Base-by-base conservation (phyloP, 1,139 yeast species). In the Zygosaccharomyces sapae region DNA sequence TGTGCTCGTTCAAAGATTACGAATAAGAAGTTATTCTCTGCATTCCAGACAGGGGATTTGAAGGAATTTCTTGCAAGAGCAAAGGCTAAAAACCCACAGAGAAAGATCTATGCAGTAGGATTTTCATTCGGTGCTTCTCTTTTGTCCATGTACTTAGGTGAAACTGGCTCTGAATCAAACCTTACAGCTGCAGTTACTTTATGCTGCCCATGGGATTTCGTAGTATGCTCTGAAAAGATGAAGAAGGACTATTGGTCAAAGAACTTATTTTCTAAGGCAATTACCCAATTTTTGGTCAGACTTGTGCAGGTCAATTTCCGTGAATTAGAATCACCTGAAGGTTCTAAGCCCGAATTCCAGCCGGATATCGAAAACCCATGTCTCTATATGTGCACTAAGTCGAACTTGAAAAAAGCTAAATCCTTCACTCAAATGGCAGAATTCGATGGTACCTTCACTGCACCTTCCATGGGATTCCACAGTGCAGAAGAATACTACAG, bases 131-230 rank as follows among this genome's bases (percentile, higher is more conserved):
- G 97, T n/a, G 92, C 88, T 1, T 79, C 86, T 6, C 8, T 22
- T 5, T 4, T 22, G 8, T 22, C 25, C 25, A 22, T 22, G 25
- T 22, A 22, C 25, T 22, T 22, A 6, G 96, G 95, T 31, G 83
- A 80, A 59, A 84, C 83, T 56, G 83, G 79, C 19, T 76, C 70
- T 1, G 68, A 73, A 29, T 66, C 77, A 9, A 70, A 74, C 34
- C 67, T 89, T 43, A 74, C 76, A 37, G 86, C 89, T 5, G 89
- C 92, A 3, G 75, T 79, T 22, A 68, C 81, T 9, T 71, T 88
- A 33, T 86, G 88, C 6, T 77, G 82, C 53, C 96, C 96, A 10
- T 90, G 96, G 96, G 95, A 88, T 63, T 70, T 90, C 68, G 69
- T 72, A 24, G 77, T 76, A 46, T 77, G 89, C 27, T 72, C 79